Evolutionary conservation across 768 basidiomycete genomes (phyloP).

Genomic region (Pisolithus marmoratus): DNA sequence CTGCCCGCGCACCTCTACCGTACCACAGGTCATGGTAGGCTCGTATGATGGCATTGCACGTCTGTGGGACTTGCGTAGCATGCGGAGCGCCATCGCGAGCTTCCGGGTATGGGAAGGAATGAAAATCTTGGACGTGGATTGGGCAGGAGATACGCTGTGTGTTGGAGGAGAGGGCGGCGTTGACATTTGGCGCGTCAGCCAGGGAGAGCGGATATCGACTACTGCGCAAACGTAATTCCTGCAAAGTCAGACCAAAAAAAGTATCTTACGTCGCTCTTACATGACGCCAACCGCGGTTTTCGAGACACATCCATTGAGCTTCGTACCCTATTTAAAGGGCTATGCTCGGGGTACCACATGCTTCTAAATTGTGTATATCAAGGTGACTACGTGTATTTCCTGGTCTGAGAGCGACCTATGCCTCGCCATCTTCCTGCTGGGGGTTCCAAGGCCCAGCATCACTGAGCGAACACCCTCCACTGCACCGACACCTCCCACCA

Average conservation of each 20-base stretch:
- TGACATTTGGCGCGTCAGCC: slow-evolving; percentile 55
- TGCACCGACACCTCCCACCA: slow-evolving; percentile 77
- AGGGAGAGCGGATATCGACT: slow-evolving; percentile 12
- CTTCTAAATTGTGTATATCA: background rate
- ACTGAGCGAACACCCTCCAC: slow-evolving; percentile 77
- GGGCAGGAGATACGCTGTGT: slow-evolving; percentile 49
- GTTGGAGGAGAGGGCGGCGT: slow-evolving; percentile 63
- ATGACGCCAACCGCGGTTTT: too few species aligned
- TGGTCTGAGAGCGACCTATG: background rate
- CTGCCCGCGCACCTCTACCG: slow-evolving; percentile 13
- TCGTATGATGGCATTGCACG: slow-evolving; percentile 75
- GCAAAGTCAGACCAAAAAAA: background rate
- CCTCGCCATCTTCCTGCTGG: background rate
- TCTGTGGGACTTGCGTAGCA: slow-evolving; percentile 74
- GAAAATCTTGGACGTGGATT: slow-evolving; percentile 58
- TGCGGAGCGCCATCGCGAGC: slow-evolving; percentile 55
- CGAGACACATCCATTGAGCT: background rate
- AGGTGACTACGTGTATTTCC: background rate
- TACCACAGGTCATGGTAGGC: slow-evolving; percentile 61
- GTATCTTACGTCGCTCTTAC: background rate
- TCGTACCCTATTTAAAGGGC: background rate
- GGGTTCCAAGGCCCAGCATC: slow-evolving; percentile 92
- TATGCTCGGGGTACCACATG: background rate
- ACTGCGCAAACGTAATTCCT: background rate
- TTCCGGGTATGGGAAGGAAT: slow-evolving; percentile 58